Percentiles rank a stretch among this genome's conserved stretches.
These are phyloP conservation scores for Russula griseocarnosa DNA, from an alignment of 768 basidiomycete species.

Conservation along the genomic window DNA sequence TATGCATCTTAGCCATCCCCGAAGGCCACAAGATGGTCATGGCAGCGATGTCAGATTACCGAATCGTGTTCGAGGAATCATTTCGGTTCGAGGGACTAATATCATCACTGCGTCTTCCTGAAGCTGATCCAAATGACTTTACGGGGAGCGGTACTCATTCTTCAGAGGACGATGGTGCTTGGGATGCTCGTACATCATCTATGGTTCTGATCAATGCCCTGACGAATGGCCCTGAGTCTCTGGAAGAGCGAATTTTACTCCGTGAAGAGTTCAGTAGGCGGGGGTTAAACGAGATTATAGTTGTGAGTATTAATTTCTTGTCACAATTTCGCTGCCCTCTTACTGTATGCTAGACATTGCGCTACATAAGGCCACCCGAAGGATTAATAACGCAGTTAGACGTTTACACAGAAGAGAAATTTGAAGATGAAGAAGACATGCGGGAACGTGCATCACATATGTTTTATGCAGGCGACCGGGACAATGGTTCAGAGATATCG, in stretches of 20 bases:
- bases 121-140: conserved; percentile 39
- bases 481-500: conserved; percentile 47
- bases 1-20: conserved; percentile 66
- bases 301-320: conserved; percentile 49
- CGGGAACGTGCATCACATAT: conserved; percentile 55
- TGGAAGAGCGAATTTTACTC: conserved; percentile 75
- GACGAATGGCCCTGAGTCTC: conserved; percentile 64
- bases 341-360: conserved; percentile 51
- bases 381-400: conserved; percentile 71
- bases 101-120: conserved; percentile 53
- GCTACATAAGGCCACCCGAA: conserved; percentile 76
- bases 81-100: conserved; percentile 82
- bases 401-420: conserved; percentile 83
- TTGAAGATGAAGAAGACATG: conserved; percentile 85
- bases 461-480: conserved; percentile 32
- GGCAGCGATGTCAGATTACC: conserved; percentile 75
- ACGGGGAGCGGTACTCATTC: conserved; percentile 14
- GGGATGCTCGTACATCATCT: conserved; percentile 75
- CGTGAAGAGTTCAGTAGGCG: conserved; percentile 80
- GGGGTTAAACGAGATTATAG: conserved; percentile 78
- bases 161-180: conserved; percentile 59
- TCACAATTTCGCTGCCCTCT: background rate
- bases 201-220: conserved; percentile 80
- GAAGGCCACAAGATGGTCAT: conserved; percentile 75
- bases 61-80: conserved; percentile 60